phyloP scores from a whole-genome alignment of 768 basidiomycete species.

The Pleurotus tuoliensis region DNA sequence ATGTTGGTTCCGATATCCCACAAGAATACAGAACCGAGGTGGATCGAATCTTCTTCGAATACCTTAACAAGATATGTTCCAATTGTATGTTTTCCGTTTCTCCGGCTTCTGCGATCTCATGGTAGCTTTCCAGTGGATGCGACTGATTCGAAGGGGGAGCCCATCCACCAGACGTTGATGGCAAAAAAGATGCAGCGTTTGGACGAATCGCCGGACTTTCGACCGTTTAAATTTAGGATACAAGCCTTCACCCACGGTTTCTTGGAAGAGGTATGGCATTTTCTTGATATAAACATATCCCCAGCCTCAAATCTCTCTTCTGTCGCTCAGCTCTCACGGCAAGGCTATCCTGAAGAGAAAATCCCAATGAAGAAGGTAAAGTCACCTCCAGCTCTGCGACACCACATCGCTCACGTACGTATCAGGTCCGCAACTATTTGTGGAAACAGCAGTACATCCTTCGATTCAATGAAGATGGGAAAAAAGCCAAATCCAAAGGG shows the following conservation, averaged over 20 bases:
- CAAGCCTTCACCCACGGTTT: slow-evolving; percentile 97
- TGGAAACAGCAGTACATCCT: slow-evolving; percentile 94
- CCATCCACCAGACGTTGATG: slow-evolving; percentile 98
- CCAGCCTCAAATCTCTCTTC: not conserved
- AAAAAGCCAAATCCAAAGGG: slow-evolving; percentile 98
- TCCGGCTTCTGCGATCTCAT: slow-evolving; percentile 1
- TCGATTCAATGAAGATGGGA: slow-evolving; percentile 97
- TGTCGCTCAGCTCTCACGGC: slow-evolving; percentile 61
- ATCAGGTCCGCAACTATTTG: slow-evolving; percentile 86
- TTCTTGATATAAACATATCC: not conserved
- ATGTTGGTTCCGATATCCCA: slow-evolving; percentile 53
- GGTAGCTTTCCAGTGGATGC: slow-evolving; percentile 66
- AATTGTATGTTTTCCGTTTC: slow-evolving; percentile 59
- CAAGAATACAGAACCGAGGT: slow-evolving; percentile 79
- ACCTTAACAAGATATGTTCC: slow-evolving; percentile 83
- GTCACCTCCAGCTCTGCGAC: slow-evolving; percentile 17
- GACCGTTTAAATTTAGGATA: slow-evolving; percentile 98
- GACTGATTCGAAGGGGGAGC: slow-evolving; percentile 91
- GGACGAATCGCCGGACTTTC: slow-evolving; percentile 94
- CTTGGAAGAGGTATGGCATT: slow-evolving; percentile 71
- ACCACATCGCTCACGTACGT: slow-evolving; percentile 7
- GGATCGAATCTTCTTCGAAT: slow-evolving; percentile 89
- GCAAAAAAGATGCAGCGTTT: slow-evolving; percentile 98
- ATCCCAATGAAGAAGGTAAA: slow-evolving; percentile 93
- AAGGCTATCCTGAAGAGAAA: slow-evolving; percentile 90